phyloP scores from a whole-genome alignment of 2,329 filamentous ascomycete genomes.

The Escovopsis sp. region DNA sequence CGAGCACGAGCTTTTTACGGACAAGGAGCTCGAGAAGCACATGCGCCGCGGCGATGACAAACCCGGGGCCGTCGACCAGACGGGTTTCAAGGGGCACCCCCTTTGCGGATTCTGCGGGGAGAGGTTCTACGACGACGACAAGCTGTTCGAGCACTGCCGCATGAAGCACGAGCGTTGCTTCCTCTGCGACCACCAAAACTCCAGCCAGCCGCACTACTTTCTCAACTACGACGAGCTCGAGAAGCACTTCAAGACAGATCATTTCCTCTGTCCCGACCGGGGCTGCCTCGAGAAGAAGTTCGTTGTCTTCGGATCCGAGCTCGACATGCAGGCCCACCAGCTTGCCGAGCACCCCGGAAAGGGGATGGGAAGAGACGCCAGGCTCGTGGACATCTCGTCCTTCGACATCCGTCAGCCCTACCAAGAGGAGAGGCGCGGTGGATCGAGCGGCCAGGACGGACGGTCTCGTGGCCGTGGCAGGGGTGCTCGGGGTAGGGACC shows the following conservation, averaged over 20 bases:
- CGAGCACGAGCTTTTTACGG: slow-evolving; percentile 84
- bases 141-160: slow-evolving; percentile 84
- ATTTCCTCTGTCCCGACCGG: slow-evolving; percentile 69
- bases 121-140: slow-evolving; percentile 91
- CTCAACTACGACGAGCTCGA: slow-evolving; percentile 77
- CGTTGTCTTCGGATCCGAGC: slow-evolving; percentile 85
- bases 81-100: slow-evolving; percentile 89
- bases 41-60: slow-evolving; percentile 85
- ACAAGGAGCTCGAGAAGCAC: slow-evolving; percentile 67
- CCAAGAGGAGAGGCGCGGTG: slow-evolving; percentile 37
- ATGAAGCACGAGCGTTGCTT: slow-evolving; percentile 93
- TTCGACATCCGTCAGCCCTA: slow-evolving; percentile 72
- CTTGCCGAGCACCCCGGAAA: slow-evolving; percentile 77
- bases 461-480: slow-evolving; percentile 22
- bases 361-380: slow-evolving; percentile 67
- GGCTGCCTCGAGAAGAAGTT: slow-evolving; percentile 97
- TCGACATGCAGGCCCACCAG: slow-evolving; percentile 91
- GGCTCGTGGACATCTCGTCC: slow-evolving; percentile 70
- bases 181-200: slow-evolving; percentile 64
- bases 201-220: slow-evolving; percentile 75
- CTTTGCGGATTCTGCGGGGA: slow-evolving; percentile 85
- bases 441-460: slow-evolving; percentile 23
- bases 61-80: slow-evolving; percentile 80
- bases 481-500: slow-evolving; percentile 57
- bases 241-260: slow-evolving; percentile 73